Conservation (phyloP, 495 filamentous ascomycete genomes). For the Apodospora peruviana region DNA sequence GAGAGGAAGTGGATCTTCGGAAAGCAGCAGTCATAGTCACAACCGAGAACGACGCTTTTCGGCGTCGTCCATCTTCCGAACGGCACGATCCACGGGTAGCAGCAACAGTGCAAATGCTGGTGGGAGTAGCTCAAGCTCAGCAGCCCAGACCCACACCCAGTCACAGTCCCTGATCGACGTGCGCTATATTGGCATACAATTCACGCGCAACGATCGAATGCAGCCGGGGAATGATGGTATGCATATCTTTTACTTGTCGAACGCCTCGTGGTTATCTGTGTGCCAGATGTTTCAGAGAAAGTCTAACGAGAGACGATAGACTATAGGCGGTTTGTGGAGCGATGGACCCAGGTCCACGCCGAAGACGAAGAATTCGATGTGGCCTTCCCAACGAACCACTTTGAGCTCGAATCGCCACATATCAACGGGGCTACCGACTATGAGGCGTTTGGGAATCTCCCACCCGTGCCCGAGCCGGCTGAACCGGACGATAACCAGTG, state of each 20-base stretch:
- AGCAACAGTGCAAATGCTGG: conserved; percentile 1
- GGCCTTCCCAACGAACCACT: conserved; percentile 21
- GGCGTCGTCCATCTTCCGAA: conserved; percentile 23
- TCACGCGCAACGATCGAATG: conserved; percentile 21
- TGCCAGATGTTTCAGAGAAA: not conserved
- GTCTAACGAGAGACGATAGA: conserved; percentile 13
- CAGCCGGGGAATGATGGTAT: conserved; percentile 19
- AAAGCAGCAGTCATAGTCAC: conserved; percentile 12
- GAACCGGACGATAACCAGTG: conserved; percentile 9
- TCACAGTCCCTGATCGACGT: conserved; percentile 13
- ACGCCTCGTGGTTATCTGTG: too few species aligned
- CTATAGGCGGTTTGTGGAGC: conserved; percentile 23
- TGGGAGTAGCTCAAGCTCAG: not conserved
- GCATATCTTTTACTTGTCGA: not conserved
- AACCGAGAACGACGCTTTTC: conserved; percentile 20
- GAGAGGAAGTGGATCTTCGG: conserved; percentile 20
- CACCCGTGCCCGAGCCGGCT: conserved; percentile 18
- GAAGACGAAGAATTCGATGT: conserved; percentile 23
- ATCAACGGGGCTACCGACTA: conserved; percentile 16
- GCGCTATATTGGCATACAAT: conserved; percentile 31
- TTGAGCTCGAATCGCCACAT: conserved; percentile 25
- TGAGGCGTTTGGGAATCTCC: conserved; percentile 9
- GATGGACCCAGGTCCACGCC: conserved; percentile 24
- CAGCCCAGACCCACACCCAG: not conserved
- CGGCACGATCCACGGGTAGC: not conserved